Base-by-base conservation (phyloP, 495 filamentous ascomycete genomes). In the Penicillium flavigenum region DNA sequence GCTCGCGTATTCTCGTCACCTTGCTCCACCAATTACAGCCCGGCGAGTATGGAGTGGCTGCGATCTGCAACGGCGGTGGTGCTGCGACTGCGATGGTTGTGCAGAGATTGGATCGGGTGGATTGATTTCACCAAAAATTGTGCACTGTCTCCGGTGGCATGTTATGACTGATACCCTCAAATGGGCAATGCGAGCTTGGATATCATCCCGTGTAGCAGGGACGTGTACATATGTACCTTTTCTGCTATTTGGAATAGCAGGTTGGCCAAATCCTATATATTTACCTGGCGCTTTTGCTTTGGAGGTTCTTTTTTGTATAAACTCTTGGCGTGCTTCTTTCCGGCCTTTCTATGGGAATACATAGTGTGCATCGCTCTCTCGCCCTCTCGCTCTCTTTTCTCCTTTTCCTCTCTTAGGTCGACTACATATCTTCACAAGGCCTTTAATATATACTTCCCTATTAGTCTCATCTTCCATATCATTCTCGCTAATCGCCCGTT, bases 61-160 rank as follows among this genome's bases (percentile, higher is more conserved):
- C 93, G 10, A 96, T 98, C 57, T 98, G 94, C 75, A 98, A 98
- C 63, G 94, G 94, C 44, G 94, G 94, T 17, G 93, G 93, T 45
- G 93, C 91, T 6, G 90, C 92, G 2, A 92, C 88, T 20, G 93
- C 91, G 0, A 85, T 98, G 73, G 90, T 98, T 43, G 90, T 98
- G 45, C 91, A 97, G 76, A 86, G 88, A 50, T 79, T 97, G 51
- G 88, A 90, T 38, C 81, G 77, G 54, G 86, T 88, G 20, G 73
- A 79, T 20, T 77, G 63, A 67, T 45, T 41, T 9, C 2, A 1
- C 11, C 44, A 60, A 54, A 20, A 19, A 19, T 24, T 8, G 20
- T 29, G 20, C 16, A 31, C 9, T 41, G 32, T 56, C 19, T 38
- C 2, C 19, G 45, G 54, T 41, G 39, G 41, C 31, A 31, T 47